phyloP scores from a whole-genome alignment of 2,329 filamentous ascomycete species.

The Teratosphaeria zuluensis region DNA sequence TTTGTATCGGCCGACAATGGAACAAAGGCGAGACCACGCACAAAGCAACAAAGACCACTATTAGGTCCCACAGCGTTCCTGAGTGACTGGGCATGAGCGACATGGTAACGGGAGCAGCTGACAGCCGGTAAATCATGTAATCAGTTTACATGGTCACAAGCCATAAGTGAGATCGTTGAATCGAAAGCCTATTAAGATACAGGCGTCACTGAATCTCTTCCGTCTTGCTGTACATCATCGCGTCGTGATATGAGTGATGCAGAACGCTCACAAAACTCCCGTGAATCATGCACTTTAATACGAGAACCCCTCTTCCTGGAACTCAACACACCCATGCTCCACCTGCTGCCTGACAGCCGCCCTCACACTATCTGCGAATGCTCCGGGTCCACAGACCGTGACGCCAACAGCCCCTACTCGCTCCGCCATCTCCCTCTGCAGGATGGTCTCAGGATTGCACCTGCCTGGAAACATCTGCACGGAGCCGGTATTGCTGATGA shows the following conservation, averaged over 20 bases:
- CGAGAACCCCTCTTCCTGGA: slow-evolving; percentile 57
- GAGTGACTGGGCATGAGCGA: not conserved
- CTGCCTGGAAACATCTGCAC: slow-evolving; percentile 55
- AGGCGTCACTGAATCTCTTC: not conserved
- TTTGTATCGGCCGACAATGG: not conserved
- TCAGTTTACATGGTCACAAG: no score
- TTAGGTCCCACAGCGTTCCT: not conserved
- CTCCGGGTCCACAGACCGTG: slow-evolving; percentile 53
- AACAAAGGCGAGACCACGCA: not conserved
- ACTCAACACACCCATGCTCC: slow-evolving; percentile 47
- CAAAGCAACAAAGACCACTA: not conserved
- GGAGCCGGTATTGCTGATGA: slow-evolving; percentile 45
- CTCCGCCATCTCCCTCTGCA: slow-evolving; percentile 47
- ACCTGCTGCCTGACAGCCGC: slow-evolving; percentile 44
- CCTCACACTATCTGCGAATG: slow-evolving; percentile 53
- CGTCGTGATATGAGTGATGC: not conserved
- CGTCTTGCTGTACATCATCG: not conserved
- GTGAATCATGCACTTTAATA: slow-evolving; percentile 17
- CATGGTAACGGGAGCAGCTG: no score
- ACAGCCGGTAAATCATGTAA: no score
- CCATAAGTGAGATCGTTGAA: not conserved
- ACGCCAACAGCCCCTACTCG: slow-evolving; percentile 49
- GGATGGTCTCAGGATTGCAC: slow-evolving; percentile 44
- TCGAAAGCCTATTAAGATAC: not conserved
- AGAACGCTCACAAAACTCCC: not conserved